Percentiles rank a stretch among this genome's conserved stretches.
These are phyloP conservation scores for Aspergillus caelatus DNA, from an alignment of 2,329 filamentous ascomycete genomes.

Conservation along the genomic window DNA sequence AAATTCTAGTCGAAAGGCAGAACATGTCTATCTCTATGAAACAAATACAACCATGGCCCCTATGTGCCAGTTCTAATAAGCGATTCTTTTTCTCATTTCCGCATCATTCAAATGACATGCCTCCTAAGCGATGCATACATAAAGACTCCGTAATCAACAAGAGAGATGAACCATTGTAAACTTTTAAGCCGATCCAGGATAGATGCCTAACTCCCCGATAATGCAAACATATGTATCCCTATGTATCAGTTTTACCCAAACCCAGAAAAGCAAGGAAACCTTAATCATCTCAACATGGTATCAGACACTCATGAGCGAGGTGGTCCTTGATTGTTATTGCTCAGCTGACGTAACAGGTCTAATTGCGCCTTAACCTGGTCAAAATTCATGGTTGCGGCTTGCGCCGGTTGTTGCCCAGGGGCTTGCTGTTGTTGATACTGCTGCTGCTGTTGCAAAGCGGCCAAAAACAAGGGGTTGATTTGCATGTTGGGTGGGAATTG, in stretches of 20 bases:
- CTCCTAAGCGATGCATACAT: background rate
- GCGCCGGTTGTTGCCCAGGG: slow-evolving; percentile 28
- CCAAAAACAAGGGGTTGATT: slow-evolving; percentile 63
- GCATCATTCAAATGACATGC: background rate
- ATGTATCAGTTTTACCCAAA: slow-evolving; percentile 20
- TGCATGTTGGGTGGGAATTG: slow-evolving; percentile 50
- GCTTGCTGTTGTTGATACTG: slow-evolving; percentile 31
- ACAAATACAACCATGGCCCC: background rate
- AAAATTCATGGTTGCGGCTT: slow-evolving; percentile 38
- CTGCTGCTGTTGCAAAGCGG: slow-evolving; percentile 45
- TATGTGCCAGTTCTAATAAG: slow-evolving; percentile 7
- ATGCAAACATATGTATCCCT: slow-evolving; percentile 5
- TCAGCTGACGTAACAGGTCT: slow-evolving; percentile 43
- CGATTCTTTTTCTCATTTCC: slow-evolving; percentile 1
- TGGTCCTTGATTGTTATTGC: slow-evolving; percentile 36
- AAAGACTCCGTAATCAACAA: background rate
- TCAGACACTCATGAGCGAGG: slow-evolving; percentile 27
- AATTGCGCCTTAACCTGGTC: slow-evolving; percentile 46
- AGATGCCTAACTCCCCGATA: slow-evolving; percentile 15
- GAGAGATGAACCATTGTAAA: background rate
- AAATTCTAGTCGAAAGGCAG: background rate
- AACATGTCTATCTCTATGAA: background rate
- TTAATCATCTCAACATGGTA: slow-evolving; percentile 10
- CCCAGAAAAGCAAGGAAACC: slow-evolving; percentile 15
- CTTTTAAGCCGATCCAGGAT: slow-evolving; percentile 10